Conservation (phyloP, 768 basidiomycete species). For the Suillus cothurnatus region DNA sequence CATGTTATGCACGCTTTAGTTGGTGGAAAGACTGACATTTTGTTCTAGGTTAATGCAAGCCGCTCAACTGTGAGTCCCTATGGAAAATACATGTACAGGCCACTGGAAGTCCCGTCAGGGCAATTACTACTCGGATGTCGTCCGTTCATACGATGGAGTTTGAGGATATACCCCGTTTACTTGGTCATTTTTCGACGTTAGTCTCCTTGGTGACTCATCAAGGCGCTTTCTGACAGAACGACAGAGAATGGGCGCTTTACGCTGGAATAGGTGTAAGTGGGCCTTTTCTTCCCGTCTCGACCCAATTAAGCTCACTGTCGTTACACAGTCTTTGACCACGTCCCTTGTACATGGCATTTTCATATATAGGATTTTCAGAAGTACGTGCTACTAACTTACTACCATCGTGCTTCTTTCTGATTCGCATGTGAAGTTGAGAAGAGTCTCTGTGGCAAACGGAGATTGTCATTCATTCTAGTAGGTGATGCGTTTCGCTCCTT, state of each 20-base stretch:
- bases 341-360: slow-evolving; percentile 1
- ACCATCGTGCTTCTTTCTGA: not conserved
- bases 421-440: not conserved
- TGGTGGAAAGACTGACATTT: not conserved
- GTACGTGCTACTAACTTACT: not conserved
- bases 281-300: not conserved
- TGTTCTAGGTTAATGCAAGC: not conserved
- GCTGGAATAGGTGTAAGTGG: not conserved
- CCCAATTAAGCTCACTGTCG: not conserved
- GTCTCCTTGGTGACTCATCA: not conserved
- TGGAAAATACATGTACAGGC: too few relatives aligned
- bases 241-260: not conserved
- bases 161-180: not conserved
- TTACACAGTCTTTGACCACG: not conserved
- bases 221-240: not conserved
- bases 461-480: not conserved
- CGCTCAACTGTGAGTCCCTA: not conserved
- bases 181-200: not conserved
- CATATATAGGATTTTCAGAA: not conserved
- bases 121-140: not conserved
- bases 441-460: not conserved
- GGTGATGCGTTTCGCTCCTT: too few relatives aligned
- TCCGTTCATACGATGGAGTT: not conserved
- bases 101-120: not conserved
- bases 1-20: not conserved